Conservation (phyloP, 371 early-diverging fungal species). For the Conidiobolus incongruus region DNA sequence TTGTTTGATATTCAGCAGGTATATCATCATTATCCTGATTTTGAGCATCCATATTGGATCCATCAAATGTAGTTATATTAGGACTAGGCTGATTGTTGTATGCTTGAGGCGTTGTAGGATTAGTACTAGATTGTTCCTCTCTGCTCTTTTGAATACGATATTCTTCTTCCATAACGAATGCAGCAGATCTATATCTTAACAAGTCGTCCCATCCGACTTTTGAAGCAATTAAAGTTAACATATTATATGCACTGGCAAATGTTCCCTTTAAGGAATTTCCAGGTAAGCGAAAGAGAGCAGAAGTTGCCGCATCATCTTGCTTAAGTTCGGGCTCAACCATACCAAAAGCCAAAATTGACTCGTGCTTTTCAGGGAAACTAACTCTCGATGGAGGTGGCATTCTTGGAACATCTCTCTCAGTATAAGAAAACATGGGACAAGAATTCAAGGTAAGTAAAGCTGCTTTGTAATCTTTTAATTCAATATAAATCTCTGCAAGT, state of each 20-base stretch:
- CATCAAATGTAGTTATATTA: no score
- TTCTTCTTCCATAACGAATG: constrained; percentile 97
- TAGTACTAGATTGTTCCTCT: constrained; percentile 14
- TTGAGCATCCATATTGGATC: no score
- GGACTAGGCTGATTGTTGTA: no score
- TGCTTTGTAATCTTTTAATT: constrained; percentile 57
- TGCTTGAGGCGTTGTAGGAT: no score
- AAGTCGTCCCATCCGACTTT: constrained; percentile 91
- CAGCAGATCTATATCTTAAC: constrained; percentile 52
- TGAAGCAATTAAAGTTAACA: constrained; percentile 52
- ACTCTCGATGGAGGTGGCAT: constrained; percentile 72
- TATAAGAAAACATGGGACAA: constrained; percentile 92
- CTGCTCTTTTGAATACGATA: constrained; percentile 52
- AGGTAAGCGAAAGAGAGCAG: constrained; percentile 49
- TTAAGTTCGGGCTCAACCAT: constrained; percentile 48
- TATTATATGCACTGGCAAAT: constrained; percentile 62
- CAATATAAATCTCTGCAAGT: constrained; percentile 74
- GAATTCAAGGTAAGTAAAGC: constrained; percentile 85
- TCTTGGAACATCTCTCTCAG: constrained; percentile 70
- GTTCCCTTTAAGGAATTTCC: constrained; percentile 79
- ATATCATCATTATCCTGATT: neutral
- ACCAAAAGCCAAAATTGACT: constrained; percentile 25
- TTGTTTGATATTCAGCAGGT: constrained; percentile 4
- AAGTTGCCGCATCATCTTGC: constrained; percentile 17
- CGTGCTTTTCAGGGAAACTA: constrained; percentile 52